A percentile compares a stretch with the other conserved stretches of the same genome.
Conservation (phyloP, 108 stramenopile species). For the Skeletonema marinoi region DNA sequence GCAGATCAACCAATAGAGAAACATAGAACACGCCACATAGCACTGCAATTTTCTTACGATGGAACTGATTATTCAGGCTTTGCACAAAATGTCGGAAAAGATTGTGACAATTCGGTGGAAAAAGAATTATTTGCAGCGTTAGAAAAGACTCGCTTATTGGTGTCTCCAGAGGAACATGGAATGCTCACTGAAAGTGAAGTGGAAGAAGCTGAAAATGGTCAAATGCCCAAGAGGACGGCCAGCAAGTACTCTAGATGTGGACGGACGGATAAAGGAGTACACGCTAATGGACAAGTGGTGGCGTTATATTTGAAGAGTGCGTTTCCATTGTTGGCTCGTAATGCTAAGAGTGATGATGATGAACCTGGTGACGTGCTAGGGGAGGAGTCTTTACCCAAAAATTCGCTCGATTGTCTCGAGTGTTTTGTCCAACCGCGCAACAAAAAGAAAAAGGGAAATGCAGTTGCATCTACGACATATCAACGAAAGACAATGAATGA, state of each 20-base stretch:
- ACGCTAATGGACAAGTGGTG: slow-evolving; percentile 84
- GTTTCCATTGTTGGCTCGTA: slow-evolving; percentile 52
- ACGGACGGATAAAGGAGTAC: slow-evolving; percentile 83
- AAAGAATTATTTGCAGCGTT: slow-evolving; percentile 85
- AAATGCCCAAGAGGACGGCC: slow-evolving; percentile 18
- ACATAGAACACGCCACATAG: slow-evolving; percentile 76
- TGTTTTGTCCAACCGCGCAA: slow-evolving; percentile 59
- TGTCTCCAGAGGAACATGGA: slow-evolving; percentile 39
- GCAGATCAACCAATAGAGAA: background rate
- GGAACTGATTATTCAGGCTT: slow-evolving; percentile 84
- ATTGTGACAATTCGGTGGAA: slow-evolving; percentile 85
- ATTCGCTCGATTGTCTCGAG: slow-evolving; percentile 50
- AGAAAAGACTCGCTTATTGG: slow-evolving; percentile 67
- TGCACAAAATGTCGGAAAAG: slow-evolving; percentile 76
- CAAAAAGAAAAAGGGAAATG: slow-evolving; percentile 15
- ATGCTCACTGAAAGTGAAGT: slow-evolving; percentile 5
- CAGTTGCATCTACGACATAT: background rate
- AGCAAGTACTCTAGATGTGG: slow-evolving; percentile 93
- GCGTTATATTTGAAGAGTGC: slow-evolving; percentile 85
- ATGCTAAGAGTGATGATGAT: slow-evolving; percentile 31
- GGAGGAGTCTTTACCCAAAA: slow-evolving; percentile 69
- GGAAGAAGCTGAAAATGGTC: background rate
- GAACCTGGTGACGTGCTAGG: slow-evolving; percentile 39
- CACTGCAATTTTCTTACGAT: slow-evolving; percentile 90
- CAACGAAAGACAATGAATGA: slow-evolving; percentile 64